Evolutionary conservation across 345 rosid species (phyloP), one percentile per base, ranked within the genome.

Genomic region (Rubroshorea leprosula): DNA sequence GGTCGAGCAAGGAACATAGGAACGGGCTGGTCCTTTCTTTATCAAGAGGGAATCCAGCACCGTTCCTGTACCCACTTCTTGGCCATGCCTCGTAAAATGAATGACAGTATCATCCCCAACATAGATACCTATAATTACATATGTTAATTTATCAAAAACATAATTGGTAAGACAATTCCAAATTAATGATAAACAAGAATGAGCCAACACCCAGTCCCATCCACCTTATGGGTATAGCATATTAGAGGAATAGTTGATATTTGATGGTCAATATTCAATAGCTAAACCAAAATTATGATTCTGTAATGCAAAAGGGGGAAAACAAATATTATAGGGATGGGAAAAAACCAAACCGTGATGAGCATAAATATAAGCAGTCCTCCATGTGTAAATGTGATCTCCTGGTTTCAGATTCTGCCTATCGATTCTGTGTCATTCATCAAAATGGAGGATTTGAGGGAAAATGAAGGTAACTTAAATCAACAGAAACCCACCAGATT

Each of bases 31-130:
- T 46, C 76, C 85, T 15, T 97, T 89, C 72, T 97, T 93, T 20
- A 73, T 76, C 44, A 93, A 68, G 14, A 93, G 66, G 51, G 80
- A 23, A 72, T 93, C 97, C 29, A 93, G 62, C 26, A 76, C 80
- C 0, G 97, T 89, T 6, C 97, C 97, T 0, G 97, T 93, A 58
- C 83, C 97, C 6, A 93, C 91, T 75, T 93, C 99, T 77, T 89
- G 85, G 54, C 97, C 99, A 6, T 74, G 78, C 67, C 97, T 77
- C 0, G 98, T 92, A 66, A 92, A 93, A 76, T 89, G 99, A 69
- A 89, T 53, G 23, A 93, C 97, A 45, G 67, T 80, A 29, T 83
- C 82, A 54, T 89, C 81, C 49, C 97, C 99, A 69, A 89, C 74
- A 62, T 81, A 93, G 72, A 91, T 76, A 35, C 98, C 98, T 91